Evolutionary conservation across 1,284 basidiomycete species (phyloP).

Genomic region (Trametes polyzona): DNA sequence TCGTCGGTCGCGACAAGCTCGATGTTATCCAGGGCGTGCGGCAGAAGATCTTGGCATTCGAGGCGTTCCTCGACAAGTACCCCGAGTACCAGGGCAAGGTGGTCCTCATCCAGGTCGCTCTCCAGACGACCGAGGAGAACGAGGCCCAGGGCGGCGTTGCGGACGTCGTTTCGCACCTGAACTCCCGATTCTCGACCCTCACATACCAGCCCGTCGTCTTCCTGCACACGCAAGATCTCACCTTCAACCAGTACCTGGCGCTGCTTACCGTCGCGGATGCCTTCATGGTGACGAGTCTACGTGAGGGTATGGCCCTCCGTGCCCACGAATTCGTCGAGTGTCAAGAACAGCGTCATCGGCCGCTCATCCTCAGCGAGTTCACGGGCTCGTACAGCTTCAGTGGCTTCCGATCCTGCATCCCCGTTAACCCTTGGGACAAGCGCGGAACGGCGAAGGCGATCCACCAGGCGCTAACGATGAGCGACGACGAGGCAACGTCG

Average conservation of each 20-base stretch:
- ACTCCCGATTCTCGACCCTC: slow-evolving; percentile 79
- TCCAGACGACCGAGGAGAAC: slow-evolving; percentile 81
- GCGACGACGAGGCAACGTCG: slow-evolving; percentile 67
- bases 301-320: slow-evolving; percentile 86
- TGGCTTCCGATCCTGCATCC: slow-evolving; percentile 85
- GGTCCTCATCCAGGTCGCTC: slow-evolving; percentile 85
- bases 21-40: slow-evolving; percentile 86
- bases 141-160: slow-evolving; percentile 76
- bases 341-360: slow-evolving; percentile 70
- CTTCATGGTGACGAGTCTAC: slow-evolving; percentile 83
- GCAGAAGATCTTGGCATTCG: slow-evolving; percentile 85
- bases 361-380: slow-evolving; percentile 83
- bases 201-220: slow-evolving; percentile 91
- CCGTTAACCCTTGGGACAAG: slow-evolving; percentile 84
- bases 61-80: slow-evolving; percentile 79
- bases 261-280: slow-evolving; percentile 83
- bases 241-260: slow-evolving; percentile 85
- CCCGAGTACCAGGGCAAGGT: slow-evolving; percentile 82
- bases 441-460: slow-evolving; percentile 79
- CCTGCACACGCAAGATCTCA: slow-evolving; percentile 85
- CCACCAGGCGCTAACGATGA: slow-evolving; percentile 78
- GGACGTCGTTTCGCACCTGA: slow-evolving; percentile 81
- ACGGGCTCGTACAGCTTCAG: slow-evolving; percentile 86
- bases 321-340: slow-evolving; percentile 88
- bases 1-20: slow-evolving; percentile 88